phyloP scores from a whole-genome alignment of 2,329 filamentous ascomycete species.

The Passalora sequoiae region DNA sequence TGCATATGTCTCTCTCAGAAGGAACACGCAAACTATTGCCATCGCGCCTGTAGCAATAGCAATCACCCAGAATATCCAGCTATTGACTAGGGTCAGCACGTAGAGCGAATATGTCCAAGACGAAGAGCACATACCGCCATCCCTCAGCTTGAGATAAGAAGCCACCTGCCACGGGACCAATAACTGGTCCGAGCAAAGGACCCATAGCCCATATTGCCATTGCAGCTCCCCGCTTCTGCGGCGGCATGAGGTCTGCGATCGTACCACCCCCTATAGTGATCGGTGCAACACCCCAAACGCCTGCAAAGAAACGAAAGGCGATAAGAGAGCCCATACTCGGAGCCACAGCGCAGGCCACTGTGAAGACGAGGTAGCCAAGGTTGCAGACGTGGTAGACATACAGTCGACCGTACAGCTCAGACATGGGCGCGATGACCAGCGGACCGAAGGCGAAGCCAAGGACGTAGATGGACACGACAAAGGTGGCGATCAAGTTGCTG shows the following conservation, averaged over 20 bases:
- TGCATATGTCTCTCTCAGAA: constrained; percentile 46
- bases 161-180: constrained; percentile 58
- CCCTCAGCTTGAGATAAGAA: constrained; percentile 57
- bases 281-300: constrained; percentile 31
- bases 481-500: constrained; percentile 52
- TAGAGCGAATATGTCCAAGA: too few relatives aligned
- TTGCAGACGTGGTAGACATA: constrained; percentile 30
- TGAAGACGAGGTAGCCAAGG: constrained; percentile 30
- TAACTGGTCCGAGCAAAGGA: constrained; percentile 17
- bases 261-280: constrained; percentile 27
- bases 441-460: constrained; percentile 49
- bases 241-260: constrained; percentile 30
- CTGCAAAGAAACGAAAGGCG: constrained; percentile 30
- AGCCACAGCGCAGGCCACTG: constrained; percentile 31
- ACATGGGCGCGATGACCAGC: constrained; percentile 40
- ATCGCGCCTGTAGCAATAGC: constrained; percentile 25
- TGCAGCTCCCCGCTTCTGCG: constrained; percentile 29
- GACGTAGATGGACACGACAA: constrained; percentile 63
- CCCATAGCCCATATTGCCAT: constrained; percentile 28
- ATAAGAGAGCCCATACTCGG: constrained; percentile 28
- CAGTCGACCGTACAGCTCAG: constrained; percentile 34
- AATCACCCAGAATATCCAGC: constrained; percentile 65
- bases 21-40: constrained; percentile 35
- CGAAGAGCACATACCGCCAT: constrained; percentile 69
- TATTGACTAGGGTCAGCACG: too few relatives aligned